phyloP scores from a whole-genome alignment of 2,329 filamentous ascomycete species.

The Penicillium brevicompactum region DNA sequence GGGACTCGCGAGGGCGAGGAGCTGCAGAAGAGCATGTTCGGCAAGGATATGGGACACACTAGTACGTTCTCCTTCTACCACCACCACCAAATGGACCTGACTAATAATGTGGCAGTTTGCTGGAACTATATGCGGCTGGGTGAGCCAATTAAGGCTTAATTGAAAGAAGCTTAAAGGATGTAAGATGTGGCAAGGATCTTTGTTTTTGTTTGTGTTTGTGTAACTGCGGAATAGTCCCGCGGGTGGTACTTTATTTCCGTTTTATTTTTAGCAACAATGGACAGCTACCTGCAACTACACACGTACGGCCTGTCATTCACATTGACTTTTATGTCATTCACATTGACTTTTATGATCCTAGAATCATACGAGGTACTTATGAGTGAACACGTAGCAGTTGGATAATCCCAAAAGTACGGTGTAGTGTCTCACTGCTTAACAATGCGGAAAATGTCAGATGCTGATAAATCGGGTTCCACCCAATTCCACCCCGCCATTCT shows the following conservation, averaged over 20 bases:
- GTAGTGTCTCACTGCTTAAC: no score
- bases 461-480: constrained; percentile 19
- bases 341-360: no score
- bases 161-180: neutral
- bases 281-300: no score
- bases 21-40: constrained; percentile 65
- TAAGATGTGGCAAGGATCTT: neutral
- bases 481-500: constrained; percentile 8
- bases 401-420: no score
- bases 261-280: no score
- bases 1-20: constrained; percentile 65
- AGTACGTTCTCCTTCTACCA: constrained; percentile 51
- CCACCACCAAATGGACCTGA: no score
- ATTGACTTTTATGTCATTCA: no score
- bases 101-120: constrained; percentile 47
- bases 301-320: no score
- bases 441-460: neutral
- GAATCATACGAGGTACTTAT: no score
- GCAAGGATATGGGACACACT: constrained; percentile 66
- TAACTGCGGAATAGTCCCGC: no score
- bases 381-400: neutral
- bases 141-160: constrained; percentile 26
- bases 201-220: neutral
- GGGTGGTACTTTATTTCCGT: no score
- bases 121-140: constrained; percentile 58